Evolutionary conservation across 2,329 filamentous ascomycete species (phyloP).

Genomic region (Westerdykella ornata): DNA sequence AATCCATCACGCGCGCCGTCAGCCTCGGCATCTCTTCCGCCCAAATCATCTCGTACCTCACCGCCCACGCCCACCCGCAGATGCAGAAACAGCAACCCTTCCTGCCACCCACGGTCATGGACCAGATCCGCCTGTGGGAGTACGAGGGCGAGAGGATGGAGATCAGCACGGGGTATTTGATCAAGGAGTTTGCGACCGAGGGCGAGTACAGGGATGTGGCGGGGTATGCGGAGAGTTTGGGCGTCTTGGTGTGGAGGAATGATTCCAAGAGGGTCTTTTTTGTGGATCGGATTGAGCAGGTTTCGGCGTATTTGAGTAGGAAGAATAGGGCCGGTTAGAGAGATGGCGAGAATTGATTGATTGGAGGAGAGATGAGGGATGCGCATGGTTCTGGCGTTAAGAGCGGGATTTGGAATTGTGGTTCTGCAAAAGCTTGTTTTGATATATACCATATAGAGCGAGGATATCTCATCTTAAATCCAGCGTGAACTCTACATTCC

Average conservation of each 20-base stretch:
- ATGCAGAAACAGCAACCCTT: constrained; percentile 73
- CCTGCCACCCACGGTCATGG: constrained; percentile 88
- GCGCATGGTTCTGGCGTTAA: too few relatives aligned
- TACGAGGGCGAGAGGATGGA: constrained; percentile 93
- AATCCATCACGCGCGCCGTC: constrained; percentile 82
- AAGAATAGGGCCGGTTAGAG: constrained; percentile 11
- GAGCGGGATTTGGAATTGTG: too few relatives aligned
- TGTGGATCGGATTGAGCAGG: constrained; percentile 82
- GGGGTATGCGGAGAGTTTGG: constrained; percentile 78
- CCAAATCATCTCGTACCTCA: constrained; percentile 90
- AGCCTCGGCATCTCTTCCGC: constrained; percentile 86
- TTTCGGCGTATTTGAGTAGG: constrained; percentile 68
- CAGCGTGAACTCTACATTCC: too few relatives aligned
- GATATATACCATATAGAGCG: too few relatives aligned
- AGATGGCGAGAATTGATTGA: too few relatives aligned
- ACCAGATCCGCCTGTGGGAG: constrained; percentile 97
- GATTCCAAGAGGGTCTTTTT: constrained; percentile 81
- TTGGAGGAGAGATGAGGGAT: too few relatives aligned
- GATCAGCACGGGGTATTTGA: constrained; percentile 73
- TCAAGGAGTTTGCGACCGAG: constrained; percentile 73
- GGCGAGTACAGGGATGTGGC: constrained; percentile 65
- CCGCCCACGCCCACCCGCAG: constrained; percentile 88
- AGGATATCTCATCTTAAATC: too few relatives aligned
- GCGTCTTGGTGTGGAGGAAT: constrained; percentile 81
- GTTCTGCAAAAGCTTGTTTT: too few relatives aligned